Evolutionary conservation across 192 early-diverging fungal genomes (phyloP).

Genomic region (Gryganskiella cystojenkinii): DNA sequence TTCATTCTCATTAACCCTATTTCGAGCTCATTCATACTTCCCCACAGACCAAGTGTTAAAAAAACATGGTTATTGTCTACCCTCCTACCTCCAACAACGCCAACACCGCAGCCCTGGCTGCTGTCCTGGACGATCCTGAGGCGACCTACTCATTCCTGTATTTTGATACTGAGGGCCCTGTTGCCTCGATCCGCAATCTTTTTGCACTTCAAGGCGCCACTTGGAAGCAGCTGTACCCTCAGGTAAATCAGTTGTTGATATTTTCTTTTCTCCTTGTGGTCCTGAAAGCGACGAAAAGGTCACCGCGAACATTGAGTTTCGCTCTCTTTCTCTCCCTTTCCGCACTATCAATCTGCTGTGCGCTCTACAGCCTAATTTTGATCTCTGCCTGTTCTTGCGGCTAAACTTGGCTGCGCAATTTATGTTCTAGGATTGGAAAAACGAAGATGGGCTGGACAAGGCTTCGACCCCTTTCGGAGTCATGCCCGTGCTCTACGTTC

Average conservation of each 20-base stretch:
- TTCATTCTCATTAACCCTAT: background rate
- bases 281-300: no score
- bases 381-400: no score
- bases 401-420: no score
- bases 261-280: no score
- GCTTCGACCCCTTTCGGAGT: conserved; percentile 33
- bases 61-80: no score
- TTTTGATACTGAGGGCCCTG: conserved; percentile 37
- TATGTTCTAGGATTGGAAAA: conserved; percentile 41
- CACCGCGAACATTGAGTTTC: no score
- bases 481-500: conserved; percentile 43
- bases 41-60: no score
- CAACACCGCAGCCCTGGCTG: conserved; percentile 20
- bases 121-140: conserved; percentile 22
- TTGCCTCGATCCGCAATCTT: conserved; percentile 22
- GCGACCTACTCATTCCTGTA: conserved; percentile 42
- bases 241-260: no score
- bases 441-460: conserved; percentile 28
- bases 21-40: conserved; percentile 24
- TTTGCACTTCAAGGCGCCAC: conserved; percentile 14
- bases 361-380: no score
- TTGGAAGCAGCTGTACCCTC: conserved; percentile 39
- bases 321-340: no score
- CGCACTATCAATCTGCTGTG: no score
- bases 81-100: conserved; percentile 16